phyloP scores from a whole-genome alignment of 2,329 filamentous ascomycete genomes.

The Colletotrichum zoysiae region DNA sequence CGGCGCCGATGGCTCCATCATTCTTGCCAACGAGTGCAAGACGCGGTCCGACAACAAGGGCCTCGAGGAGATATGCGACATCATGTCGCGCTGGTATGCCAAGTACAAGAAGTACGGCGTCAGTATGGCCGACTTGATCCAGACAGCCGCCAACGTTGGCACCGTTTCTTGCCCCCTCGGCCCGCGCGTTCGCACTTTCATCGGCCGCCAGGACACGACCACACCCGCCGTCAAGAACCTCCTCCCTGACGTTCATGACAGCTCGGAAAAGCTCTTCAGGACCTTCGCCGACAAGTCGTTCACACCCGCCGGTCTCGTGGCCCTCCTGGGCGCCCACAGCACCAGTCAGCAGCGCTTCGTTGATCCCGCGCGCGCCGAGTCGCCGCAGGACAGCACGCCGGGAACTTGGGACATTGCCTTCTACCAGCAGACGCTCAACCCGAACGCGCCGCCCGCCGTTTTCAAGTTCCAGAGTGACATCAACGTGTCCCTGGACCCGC shows the following conservation, averaged over 20 bases:
- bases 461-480: slow-evolving; percentile 59
- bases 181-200: slow-evolving; percentile 63
- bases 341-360: slow-evolving; percentile 62
- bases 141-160: slow-evolving; percentile 64
- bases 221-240: slow-evolving; percentile 55
- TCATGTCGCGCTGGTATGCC: slow-evolving; percentile 55
- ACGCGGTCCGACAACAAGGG: slow-evolving; percentile 59
- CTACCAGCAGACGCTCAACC: slow-evolving; percentile 57
- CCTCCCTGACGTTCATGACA: slow-evolving; percentile 58
- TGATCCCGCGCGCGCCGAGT: slow-evolving; percentile 54
- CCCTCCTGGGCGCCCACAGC: slow-evolving; percentile 67
- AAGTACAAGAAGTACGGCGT: slow-evolving; percentile 59
- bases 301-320: slow-evolving; percentile 61
- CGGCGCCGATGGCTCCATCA: slow-evolving; percentile 62
- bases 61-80: slow-evolving; percentile 57
- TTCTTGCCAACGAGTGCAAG: slow-evolving; percentile 56
- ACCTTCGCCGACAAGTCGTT: slow-evolving; percentile 68
- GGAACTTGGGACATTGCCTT: slow-evolving; percentile 66
- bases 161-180: slow-evolving; percentile 60
- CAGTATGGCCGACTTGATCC: slow-evolving; percentile 66
- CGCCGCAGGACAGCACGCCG: slow-evolving; percentile 64
- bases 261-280: slow-evolving; percentile 61
- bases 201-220: slow-evolving; percentile 63
- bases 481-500: slow-evolving; percentile 53
- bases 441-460: slow-evolving; percentile 51